Percentiles rank a stretch among this genome's conserved stretches.
Conservation (phyloP, 2,329 filamentous ascomycete genomes). For the Colletotrichum musae region DNA sequence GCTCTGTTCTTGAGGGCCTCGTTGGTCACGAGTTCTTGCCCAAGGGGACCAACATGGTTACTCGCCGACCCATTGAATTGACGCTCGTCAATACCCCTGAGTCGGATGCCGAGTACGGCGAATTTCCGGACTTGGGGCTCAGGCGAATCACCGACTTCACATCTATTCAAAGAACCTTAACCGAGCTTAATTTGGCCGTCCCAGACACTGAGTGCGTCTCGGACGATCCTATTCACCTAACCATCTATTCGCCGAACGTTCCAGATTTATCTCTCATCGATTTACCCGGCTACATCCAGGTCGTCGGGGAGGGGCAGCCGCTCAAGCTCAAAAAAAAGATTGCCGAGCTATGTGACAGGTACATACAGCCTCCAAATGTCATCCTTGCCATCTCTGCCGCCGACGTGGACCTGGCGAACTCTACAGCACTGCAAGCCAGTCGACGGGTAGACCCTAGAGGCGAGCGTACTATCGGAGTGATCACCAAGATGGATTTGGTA, state of each 20-base stretch:
- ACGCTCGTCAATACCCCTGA: conserved; percentile 96
- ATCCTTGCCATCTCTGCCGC: conserved; percentile 98
- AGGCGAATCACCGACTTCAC: conserved; percentile 93
- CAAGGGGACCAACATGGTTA: conserved; percentile 99
- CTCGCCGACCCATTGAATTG: conserved; percentile 92
- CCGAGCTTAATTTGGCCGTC: conserved; percentile 94
- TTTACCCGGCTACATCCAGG: conserved; percentile 96
- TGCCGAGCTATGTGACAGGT: conserved; percentile 95
- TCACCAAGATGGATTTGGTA: conserved; percentile 99
- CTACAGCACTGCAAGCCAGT: conserved; percentile 90
- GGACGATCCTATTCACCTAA: conserved; percentile 95
- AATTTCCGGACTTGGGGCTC: conserved; percentile 92
- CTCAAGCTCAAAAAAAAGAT: conserved; percentile 95
- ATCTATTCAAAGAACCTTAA: conserved; percentile 92
- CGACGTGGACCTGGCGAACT: conserved; percentile 97
- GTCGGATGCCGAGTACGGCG: conserved; percentile 89
- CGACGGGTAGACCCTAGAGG: conserved; percentile 93
- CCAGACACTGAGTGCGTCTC: conserved; percentile 93
- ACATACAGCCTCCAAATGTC: conserved; percentile 95
- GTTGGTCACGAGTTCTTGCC: conserved; percentile 98
- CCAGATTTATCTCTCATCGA: conserved; percentile 97
- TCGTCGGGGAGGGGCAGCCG: conserved; percentile 91
- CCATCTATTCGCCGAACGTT: conserved; percentile 95
- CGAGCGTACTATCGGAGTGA: conserved; percentile 97
- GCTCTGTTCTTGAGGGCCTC: conserved; percentile 95